Evolutionary conservation across 805 yeast genomes (phyloP).

Genomic region (Suhomyces sp.): DNA sequence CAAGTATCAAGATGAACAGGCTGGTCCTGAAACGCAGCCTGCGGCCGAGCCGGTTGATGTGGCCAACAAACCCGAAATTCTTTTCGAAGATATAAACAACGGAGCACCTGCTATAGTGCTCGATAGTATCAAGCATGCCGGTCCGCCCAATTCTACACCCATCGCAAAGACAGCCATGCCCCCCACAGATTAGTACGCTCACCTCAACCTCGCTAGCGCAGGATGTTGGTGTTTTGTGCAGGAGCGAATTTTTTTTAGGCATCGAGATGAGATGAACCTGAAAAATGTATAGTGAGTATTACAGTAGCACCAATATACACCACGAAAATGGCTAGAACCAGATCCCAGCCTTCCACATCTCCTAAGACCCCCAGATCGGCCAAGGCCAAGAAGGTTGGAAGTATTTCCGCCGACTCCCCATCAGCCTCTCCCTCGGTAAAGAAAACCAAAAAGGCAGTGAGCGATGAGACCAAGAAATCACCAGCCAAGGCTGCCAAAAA

Average conservation of each 20-base stretch:
- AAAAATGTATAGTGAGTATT: neutral
- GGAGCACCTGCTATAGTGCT: conserved; percentile 42
- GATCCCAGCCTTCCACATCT: conserved; percentile 25
- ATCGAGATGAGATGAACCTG: conserved; percentile 4
- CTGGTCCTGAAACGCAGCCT: conserved; percentile 8
- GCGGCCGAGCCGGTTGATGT: conserved; percentile 17
- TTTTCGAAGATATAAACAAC: conserved; percentile 35
- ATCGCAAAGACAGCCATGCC: conserved; percentile 37
- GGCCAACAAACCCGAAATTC: conserved; percentile 30
- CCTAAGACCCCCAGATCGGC: conserved; percentile 26
- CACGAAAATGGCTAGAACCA: conserved; percentile 29
- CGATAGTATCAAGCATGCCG: conserved; percentile 24
- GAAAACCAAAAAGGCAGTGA: conserved; percentile 6
- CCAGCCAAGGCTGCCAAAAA: conserved; percentile 2
- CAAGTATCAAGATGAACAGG: conserved; percentile 18
- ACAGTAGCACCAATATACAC: neutral
- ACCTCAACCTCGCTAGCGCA: neutral
- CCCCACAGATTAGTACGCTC: conserved; percentile 14
- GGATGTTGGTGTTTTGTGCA: neutral
- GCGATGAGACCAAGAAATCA: conserved; percentile 1
- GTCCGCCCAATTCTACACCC: conserved; percentile 6
- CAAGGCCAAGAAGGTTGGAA: conserved; percentile 16
- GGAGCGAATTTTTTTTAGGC: conserved; percentile 4
- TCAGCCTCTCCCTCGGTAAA: conserved; percentile 20
- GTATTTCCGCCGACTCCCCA: conserved; percentile 16